phyloP scores from a whole-genome alignment of 305 asterid species.

The Ajuga reptans region DNA sequence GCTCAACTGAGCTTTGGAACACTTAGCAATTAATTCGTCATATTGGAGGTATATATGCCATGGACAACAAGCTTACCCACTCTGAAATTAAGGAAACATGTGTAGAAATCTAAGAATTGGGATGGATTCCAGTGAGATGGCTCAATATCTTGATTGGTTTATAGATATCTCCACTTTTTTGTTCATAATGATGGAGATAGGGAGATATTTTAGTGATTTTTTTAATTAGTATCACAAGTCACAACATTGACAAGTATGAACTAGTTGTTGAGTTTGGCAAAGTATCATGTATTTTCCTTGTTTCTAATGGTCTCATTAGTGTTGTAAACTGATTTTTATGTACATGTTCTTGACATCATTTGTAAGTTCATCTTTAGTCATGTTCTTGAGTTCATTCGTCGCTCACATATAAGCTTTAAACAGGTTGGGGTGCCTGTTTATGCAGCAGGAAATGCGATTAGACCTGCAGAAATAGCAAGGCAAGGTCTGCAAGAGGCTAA shows the following conservation, averaged over 20 bases:
- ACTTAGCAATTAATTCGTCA: background rate
- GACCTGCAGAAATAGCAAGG: constrained; percentile 91
- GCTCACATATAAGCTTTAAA: constrained; percentile 29
- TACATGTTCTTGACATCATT: background rate
- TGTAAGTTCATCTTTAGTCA: constrained; percentile 10
- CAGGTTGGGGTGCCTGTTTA: constrained; percentile 96
- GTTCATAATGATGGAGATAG: background rate
- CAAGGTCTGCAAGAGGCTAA: constrained; percentile 84
- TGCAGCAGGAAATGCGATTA: constrained; percentile 74
- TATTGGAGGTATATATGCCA: background rate
- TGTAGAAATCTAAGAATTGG: background rate
- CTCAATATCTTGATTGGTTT: background rate
- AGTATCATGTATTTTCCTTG: too few relatives aligned
- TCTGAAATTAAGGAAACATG: background rate
- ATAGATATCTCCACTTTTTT: background rate
- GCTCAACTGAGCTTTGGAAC: background rate
- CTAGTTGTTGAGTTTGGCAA: background rate
- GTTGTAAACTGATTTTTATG: background rate
- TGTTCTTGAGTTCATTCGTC: constrained; percentile 21
- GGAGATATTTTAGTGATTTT: background rate
- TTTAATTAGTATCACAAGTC: background rate
- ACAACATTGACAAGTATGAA: background rate
- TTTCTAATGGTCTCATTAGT: too few relatives aligned
- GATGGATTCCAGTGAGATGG: background rate
- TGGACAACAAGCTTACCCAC: background rate